These are phyloP conservation scores for Paecilomyces sp. DNA, from an alignment of 2,329 filamentous ascomycete species.

Conservation along the genomic window DNA sequence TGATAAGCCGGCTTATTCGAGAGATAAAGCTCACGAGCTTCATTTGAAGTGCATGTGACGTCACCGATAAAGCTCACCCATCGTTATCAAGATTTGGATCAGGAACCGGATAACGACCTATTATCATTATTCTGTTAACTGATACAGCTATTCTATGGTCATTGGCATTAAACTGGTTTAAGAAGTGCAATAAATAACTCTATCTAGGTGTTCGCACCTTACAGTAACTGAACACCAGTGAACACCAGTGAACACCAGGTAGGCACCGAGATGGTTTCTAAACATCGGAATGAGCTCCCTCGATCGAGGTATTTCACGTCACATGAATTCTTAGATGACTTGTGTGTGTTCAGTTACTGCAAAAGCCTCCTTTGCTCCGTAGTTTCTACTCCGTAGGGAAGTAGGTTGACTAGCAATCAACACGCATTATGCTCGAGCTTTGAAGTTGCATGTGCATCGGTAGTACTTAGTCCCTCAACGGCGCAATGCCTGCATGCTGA, in stretches of 20 bases:
- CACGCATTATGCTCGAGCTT: neutral
- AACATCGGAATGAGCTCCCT: too few species aligned
- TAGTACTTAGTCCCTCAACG: neutral
- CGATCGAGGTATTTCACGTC: too few species aligned
- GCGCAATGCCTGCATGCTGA: neutral
- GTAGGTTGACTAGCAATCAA: neutral
- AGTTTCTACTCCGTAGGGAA: too few species aligned
- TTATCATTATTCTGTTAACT: neutral
- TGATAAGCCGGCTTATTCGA: neutral
- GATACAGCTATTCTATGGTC: neutral
- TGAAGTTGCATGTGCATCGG: neutral
- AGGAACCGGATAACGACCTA: neutral
- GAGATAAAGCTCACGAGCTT: neutral
- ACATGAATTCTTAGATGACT: too few species aligned
- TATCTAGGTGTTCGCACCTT: neutral
- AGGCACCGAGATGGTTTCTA: too few species aligned
- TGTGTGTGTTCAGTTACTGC: too few species aligned
- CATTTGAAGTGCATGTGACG: neutral
- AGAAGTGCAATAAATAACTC: neutral
- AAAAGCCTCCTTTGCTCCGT: too few species aligned
- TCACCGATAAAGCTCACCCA: neutral
- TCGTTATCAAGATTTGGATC: neutral
- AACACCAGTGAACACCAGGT: too few species aligned
- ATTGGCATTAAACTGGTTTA: neutral
- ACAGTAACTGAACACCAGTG: neutral